These are phyloP conservation scores for Auricularia heimuer DNA, from an alignment of 768 basidiomycete species.

Conservation along the genomic window DNA sequence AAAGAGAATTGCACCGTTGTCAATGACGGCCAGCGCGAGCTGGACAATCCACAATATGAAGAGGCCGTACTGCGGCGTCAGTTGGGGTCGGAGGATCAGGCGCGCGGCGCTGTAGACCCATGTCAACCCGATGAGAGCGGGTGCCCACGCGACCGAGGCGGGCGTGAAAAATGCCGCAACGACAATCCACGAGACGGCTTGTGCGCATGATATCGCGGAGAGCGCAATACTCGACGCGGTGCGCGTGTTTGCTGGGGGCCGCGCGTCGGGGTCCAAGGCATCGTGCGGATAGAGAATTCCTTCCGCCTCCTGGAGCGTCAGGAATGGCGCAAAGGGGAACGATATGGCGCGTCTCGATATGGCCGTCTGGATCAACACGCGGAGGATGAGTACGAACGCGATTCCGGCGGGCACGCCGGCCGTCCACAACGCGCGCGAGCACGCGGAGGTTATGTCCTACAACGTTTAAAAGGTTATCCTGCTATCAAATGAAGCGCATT, in stretches of 20 bases:
- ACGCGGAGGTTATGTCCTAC: too few relatives aligned
- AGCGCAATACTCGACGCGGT: constrained; percentile 37
- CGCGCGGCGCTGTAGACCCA: constrained; percentile 57
- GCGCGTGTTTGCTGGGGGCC: constrained; percentile 35
- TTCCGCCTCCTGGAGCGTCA: constrained; percentile 12
- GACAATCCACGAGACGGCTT: constrained; percentile 48
- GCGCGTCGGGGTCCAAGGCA: background rate
- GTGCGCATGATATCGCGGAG: constrained; percentile 39
- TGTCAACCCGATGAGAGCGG: constrained; percentile 31
- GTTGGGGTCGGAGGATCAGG: constrained; percentile 39
- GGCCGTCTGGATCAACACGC: too few relatives aligned
- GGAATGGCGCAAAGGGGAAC: constrained; percentile 5
- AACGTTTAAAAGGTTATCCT: too few relatives aligned
- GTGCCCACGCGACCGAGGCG: constrained; percentile 24
- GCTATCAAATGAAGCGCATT: too few relatives aligned
- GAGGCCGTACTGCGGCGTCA: constrained; percentile 58
- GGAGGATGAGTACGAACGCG: too few relatives aligned
- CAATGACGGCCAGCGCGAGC: constrained; percentile 34
- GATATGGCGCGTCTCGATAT: too few relatives aligned
- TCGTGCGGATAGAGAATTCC: constrained; percentile 4
- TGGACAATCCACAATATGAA: constrained; percentile 47
- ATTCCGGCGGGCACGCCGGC: too few relatives aligned
- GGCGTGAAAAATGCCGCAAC: constrained; percentile 36
- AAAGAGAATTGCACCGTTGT: constrained; percentile 46
- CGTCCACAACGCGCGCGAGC: too few relatives aligned